A percentile compares a stretch with the other conserved stretches of the same genome.
Evolutionary conservation across 805 yeast genomes (phyloP).

Genomic region (Candida arabinofermentans): DNA sequence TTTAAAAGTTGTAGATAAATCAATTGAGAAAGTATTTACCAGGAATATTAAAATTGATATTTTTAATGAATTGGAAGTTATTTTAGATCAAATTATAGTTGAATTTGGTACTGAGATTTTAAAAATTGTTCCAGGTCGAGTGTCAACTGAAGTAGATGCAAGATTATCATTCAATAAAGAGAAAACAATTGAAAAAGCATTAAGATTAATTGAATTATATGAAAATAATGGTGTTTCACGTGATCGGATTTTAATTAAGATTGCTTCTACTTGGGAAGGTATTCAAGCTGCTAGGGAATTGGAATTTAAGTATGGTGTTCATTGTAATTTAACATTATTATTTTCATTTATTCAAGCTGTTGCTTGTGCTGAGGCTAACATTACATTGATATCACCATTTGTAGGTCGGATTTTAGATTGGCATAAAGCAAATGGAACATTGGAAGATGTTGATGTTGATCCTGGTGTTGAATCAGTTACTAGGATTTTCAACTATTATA

Average conservation of each 20-base stretch:
- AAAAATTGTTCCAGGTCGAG: constrained; percentile 96
- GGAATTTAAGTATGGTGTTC: constrained; percentile 85
- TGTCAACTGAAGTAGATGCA: constrained; percentile 98
- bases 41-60: too few species aligned
- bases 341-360: constrained; percentile 97
- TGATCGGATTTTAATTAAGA: constrained; percentile 90
- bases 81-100: constrained; percentile 86
- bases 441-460: constrained; percentile 72
- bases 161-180: constrained; percentile 92
- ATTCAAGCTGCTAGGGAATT: constrained; percentile 96
- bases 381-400: constrained; percentile 95
- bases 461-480: constrained; percentile 95
- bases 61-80: too few species aligned
- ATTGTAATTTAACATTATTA: constrained; percentile 89
- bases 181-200: constrained; percentile 89
- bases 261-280: constrained; percentile 99
- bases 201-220: constrained; percentile 82
- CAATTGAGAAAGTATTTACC: constrained; percentile 74
- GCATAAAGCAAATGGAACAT: constrained; percentile 88
- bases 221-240: constrained; percentile 76
- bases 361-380: constrained; percentile 96
- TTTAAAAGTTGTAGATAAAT: constrained; percentile 81
- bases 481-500: constrained; percentile 91
- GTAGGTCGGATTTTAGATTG: constrained; percentile 99
- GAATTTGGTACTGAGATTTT: constrained; percentile 94